A percentile compares a stretch with the other conserved stretches of the same genome.
Evolutionary conservation across 225 moss, liverwort and hornwort species (phyloP).

Genomic region (Anthoceros angustus): DNA sequence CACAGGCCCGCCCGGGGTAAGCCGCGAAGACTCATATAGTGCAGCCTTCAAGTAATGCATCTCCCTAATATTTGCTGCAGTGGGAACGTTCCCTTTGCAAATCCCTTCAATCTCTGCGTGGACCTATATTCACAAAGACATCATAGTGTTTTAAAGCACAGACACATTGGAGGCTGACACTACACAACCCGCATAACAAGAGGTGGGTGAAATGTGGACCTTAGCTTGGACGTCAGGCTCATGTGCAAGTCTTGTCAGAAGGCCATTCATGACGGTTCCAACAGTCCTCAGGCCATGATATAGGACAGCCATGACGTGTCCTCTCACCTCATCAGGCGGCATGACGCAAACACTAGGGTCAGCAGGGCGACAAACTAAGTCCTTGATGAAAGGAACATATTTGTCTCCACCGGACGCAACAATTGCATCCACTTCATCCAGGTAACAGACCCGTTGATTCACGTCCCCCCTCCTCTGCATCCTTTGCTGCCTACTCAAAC

Average conservation of each 20-base stretch:
- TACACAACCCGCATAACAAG: background rate
- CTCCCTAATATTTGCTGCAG: conserved; percentile 13
- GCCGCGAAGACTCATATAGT: conserved; percentile 22
- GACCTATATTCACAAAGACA: conserved; percentile 12
- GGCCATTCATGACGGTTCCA: conserved; percentile 16
- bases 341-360: conserved; percentile 5
- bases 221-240: conserved; percentile 26
- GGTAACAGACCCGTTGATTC: conserved; percentile 7
- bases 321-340: conserved; percentile 8
- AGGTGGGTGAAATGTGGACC: conserved; percentile 6
- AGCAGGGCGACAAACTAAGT: conserved; percentile 4
- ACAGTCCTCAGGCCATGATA: conserved; percentile 21
- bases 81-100: conserved; percentile 11
- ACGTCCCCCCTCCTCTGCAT: conserved; percentile 3
- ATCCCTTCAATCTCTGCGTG: conserved; percentile 14
- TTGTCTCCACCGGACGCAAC: conserved; percentile 3
- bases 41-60: conserved; percentile 21
- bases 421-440: background rate
- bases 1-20: conserved; percentile 14
- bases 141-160: too few relatives aligned
- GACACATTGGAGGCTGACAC: too few relatives aligned
- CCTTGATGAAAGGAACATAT: conserved; percentile 9
- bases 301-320: conserved; percentile 15
- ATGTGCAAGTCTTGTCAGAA: conserved; percentile 22
- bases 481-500: conserved; percentile 8